phyloP scores from a whole-genome alignment of 352 stramenopile genomes.

The Pythium plurisporium region DNA sequence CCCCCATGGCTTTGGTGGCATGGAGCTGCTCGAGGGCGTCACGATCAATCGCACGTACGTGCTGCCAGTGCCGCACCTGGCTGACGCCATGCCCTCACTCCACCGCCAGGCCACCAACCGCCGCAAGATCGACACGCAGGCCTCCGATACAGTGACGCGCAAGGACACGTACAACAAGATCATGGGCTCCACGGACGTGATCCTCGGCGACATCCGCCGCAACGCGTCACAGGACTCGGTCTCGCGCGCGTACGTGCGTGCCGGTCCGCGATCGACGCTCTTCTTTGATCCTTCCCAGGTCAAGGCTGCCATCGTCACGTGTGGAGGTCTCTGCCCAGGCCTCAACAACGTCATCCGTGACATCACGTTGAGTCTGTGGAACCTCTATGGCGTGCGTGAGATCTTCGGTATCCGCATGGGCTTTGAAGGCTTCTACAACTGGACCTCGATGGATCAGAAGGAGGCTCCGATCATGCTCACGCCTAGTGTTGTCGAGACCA shows the following conservation, averaged over 20 bases:
- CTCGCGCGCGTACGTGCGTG: slow-evolving; percentile 75
- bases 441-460: slow-evolving; percentile 71
- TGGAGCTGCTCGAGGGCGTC: slow-evolving; percentile 67
- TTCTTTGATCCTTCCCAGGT: slow-evolving; percentile 77
- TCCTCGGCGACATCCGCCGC: slow-evolving; percentile 77
- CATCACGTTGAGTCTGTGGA: slow-evolving; percentile 91
- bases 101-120: slow-evolving; percentile 53
- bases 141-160: slow-evolving; percentile 46
- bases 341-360: slow-evolving; percentile 99
- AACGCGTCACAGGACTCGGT: slow-evolving; percentile 59
- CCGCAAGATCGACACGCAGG: slow-evolving; percentile 77
- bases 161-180: slow-evolving; percentile 87
- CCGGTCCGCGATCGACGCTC: slow-evolving; percentile 58
- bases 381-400: slow-evolving; percentile 79
- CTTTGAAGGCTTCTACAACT: slow-evolving; percentile 81
- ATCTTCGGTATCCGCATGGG: slow-evolving; percentile 84
- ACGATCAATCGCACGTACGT: slow-evolving; percentile 61
- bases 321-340: slow-evolving; percentile 93
- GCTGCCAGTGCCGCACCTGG: slow-evolving; percentile 68
- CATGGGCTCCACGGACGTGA: slow-evolving; percentile 78
- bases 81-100: slow-evolving; percentile 59
- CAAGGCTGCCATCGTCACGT: slow-evolving; percentile 91
- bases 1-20: slow-evolving; percentile 77
- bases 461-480: slow-evolving; percentile 78
- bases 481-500: slow-evolving; percentile 57